phyloP scores from a whole-genome alignment of 2,329 filamentous ascomycete species.

The Colletotrichum sp. region DNA sequence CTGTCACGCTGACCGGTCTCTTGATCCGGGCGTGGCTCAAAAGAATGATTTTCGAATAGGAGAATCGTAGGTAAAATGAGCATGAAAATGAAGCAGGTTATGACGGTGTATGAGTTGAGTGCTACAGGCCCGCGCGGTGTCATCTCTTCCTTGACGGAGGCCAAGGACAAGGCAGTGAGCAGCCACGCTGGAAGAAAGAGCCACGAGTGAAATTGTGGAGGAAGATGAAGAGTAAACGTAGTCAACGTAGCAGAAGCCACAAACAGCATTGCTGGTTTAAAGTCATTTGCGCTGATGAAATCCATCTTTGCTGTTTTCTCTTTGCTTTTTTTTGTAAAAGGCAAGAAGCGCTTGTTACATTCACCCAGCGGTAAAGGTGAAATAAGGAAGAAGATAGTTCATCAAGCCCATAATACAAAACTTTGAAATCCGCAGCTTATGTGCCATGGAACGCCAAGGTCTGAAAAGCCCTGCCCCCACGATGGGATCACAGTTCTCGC shows the following conservation, averaged over 20 bases:
- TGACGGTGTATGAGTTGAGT: neutral
- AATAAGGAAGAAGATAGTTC: fast-evolving
- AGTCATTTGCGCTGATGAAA: neutral
- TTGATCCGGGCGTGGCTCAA: neutral
- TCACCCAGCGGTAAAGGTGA: neutral
- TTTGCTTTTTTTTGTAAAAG: neutral
- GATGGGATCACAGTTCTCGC: too few species aligned
- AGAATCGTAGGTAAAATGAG: neutral
- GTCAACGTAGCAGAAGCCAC: neutral
- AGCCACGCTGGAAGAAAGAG: neutral
- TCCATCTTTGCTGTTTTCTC: neutral
- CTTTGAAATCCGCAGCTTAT: neutral
- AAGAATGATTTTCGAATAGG: neutral
- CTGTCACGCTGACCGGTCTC: neutral
- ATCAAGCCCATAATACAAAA: neutral
- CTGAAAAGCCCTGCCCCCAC: neutral
- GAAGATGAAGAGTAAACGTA: neutral
- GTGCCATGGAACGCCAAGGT: neutral
- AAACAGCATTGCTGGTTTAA: neutral
- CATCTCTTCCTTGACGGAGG: neutral
- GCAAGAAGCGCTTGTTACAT: neutral
- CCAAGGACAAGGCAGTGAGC: neutral
- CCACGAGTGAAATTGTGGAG: neutral
- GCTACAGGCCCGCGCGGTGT: neutral
- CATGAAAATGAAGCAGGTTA: neutral